Conservation (phyloP, 2,329 filamentous ascomycete genomes). For the Penicillium sp. region DNA sequence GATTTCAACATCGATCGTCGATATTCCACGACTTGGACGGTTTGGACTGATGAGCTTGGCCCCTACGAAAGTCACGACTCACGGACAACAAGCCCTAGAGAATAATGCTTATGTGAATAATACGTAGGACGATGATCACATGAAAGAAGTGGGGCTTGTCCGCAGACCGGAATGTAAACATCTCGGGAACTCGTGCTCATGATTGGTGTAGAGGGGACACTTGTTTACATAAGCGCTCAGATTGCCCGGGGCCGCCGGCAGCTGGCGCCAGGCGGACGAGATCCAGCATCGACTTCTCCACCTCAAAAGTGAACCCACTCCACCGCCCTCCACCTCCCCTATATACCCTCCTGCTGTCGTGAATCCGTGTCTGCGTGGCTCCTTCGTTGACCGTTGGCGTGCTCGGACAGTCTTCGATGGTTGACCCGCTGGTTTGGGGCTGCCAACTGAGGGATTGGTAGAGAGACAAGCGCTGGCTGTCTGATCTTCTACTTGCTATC, state of each 20-base stretch:
- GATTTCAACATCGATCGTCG: too few species aligned
- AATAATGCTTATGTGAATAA: too few species aligned
- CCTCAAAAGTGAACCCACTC: neutral
- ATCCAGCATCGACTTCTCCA: too few species aligned
- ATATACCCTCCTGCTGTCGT: slow-evolving; percentile 3
- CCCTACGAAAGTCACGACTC: too few species aligned
- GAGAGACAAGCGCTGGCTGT: slow-evolving; percentile 12
- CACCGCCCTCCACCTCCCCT: slow-evolving; percentile 4
- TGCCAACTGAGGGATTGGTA: slow-evolving; percentile 32
- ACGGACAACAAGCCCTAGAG: too few species aligned
- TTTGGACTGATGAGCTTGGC: too few species aligned
- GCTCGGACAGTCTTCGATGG: slow-evolving; percentile 26
- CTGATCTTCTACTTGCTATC: slow-evolving; percentile 5
- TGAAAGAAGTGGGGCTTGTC: neutral
- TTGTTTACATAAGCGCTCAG: neutral
- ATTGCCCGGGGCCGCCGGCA: neutral
- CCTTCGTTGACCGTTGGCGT: neutral
- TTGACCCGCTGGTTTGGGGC: slow-evolving; percentile 21
- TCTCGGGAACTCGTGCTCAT: too few species aligned
- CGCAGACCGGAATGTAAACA: too few species aligned
- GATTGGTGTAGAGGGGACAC: too few species aligned
- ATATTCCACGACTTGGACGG: too few species aligned
- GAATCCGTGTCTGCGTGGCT: slow-evolving; percentile 8
- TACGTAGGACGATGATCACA: neutral
- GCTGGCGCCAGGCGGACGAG: too few species aligned